Conservation (phyloP, 805 yeast genomes). For the Komagataella ulmi region DNA sequence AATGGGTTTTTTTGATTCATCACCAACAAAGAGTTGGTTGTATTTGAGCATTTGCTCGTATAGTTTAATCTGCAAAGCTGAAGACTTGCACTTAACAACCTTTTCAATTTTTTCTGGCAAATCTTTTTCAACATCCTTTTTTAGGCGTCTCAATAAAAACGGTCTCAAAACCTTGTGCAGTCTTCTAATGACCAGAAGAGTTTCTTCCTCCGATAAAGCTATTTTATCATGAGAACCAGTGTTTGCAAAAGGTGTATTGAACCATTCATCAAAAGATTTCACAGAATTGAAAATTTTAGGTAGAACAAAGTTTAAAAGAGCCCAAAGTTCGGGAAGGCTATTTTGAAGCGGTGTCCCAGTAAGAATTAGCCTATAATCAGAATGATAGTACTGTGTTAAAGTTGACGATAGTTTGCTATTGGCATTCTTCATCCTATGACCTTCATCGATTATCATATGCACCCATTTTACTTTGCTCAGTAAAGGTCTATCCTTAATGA, state of each 20-base stretch:
- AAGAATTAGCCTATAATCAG: constrained; percentile 65
- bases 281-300: constrained; percentile 81
- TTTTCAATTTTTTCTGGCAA: constrained; percentile 76
- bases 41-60: constrained; percentile 73
- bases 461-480: constrained; percentile 62
- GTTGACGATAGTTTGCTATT: constrained; percentile 63
- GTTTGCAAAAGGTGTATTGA: constrained; percentile 78
- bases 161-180: constrained; percentile 80
- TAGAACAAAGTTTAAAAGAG: constrained; percentile 64
- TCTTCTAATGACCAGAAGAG: constrained; percentile 69
- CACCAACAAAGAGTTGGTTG: constrained; percentile 47
- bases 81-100: constrained; percentile 67
- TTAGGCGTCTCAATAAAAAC: constrained; percentile 69
- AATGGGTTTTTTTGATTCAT: constrained; percentile 43
- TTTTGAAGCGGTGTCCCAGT: constrained; percentile 86
- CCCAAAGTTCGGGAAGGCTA: constrained; percentile 80
- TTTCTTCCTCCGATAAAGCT: constrained; percentile 78
- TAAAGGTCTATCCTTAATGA: constrained; percentile 63
- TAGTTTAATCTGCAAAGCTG: constrained; percentile 55
- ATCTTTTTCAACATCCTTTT: constrained; percentile 79
- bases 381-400: constrained; percentile 55
- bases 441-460: constrained; percentile 86
- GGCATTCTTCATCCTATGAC: constrained; percentile 79
- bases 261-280: constrained; percentile 82
- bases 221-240: constrained; percentile 74